These are phyloP conservation scores for Clohesyomyces aquaticus DNA, from an alignment of 495 filamentous ascomycete species.

Conservation along the genomic window DNA sequence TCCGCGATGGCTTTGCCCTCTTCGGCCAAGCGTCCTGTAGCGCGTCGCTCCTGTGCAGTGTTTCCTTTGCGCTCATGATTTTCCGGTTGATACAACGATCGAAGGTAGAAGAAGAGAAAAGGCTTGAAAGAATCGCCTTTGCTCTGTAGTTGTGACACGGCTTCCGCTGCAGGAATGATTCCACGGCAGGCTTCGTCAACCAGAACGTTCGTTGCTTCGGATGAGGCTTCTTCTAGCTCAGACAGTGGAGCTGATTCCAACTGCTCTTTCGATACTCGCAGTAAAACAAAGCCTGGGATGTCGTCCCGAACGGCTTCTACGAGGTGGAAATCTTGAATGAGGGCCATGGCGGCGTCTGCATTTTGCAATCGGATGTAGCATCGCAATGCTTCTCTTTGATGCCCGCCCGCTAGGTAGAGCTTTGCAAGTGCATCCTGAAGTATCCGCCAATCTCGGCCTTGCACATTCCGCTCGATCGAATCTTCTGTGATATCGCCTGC, in stretches of 20 bases:
- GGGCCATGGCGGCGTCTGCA: slow-evolving; percentile 80
- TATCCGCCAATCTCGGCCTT: slow-evolving; percentile 79
- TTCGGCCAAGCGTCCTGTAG: slow-evolving; percentile 44
- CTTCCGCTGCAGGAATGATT: slow-evolving; percentile 74
- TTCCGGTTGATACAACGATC: slow-evolving; percentile 79
- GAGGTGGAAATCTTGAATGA: slow-evolving; percentile 82
- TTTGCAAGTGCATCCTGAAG: slow-evolving; percentile 81
- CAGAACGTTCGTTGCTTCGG: slow-evolving; percentile 81
- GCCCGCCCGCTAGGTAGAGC: slow-evolving; percentile 76
- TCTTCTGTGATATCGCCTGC: slow-evolving; percentile 69
- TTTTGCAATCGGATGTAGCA: slow-evolving; percentile 91
- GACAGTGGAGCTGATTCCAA: slow-evolving; percentile 64
- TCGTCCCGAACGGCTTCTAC: slow-evolving; percentile 85
- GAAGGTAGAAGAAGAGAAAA: slow-evolving; percentile 91
- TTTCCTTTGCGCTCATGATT: slow-evolving; percentile 52
- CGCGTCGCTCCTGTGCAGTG: slow-evolving; percentile 44
- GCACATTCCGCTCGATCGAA: slow-evolving; percentile 65
- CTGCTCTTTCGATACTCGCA: slow-evolving; percentile 78
- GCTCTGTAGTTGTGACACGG: slow-evolving; percentile 72
- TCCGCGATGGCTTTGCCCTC: slow-evolving; percentile 80
- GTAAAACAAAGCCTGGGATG: slow-evolving; percentile 82
- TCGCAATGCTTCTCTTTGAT: slow-evolving; percentile 77
- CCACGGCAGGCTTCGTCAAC: slow-evolving; percentile 90
- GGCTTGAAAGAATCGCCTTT: slow-evolving; percentile 50
- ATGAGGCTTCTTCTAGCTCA: slow-evolving; percentile 75